phyloP scores from a whole-genome alignment of 371 early-diverging fungal species.

The Mortierella sp. region DNA sequence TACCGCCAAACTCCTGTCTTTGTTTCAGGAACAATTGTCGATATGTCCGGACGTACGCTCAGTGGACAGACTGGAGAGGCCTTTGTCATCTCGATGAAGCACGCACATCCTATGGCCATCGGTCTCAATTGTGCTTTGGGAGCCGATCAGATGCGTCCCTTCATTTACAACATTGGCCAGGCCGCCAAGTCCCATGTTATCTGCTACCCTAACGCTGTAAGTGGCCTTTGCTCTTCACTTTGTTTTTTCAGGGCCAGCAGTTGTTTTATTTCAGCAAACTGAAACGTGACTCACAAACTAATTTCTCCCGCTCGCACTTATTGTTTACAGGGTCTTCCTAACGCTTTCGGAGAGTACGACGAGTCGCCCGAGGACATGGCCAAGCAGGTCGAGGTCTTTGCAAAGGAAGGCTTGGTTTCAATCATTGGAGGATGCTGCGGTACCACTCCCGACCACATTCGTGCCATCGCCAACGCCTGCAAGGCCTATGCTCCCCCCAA shows the following conservation, averaged over 20 bases:
- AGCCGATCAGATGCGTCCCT: slow-evolving; percentile 95
- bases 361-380: slow-evolving; percentile 92
- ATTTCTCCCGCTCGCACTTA: too few relatives aligned
- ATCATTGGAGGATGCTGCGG: slow-evolving; percentile 98
- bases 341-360: slow-evolving; percentile 92
- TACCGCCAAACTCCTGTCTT: slow-evolving; percentile 87
- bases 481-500: slow-evolving; percentile 83
- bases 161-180: slow-evolving; percentile 89
- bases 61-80: slow-evolving; percentile 97
- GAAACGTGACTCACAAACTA: neutral
- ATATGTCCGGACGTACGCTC: slow-evolving; percentile 94
- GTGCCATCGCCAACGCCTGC: slow-evolving; percentile 87
- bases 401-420: slow-evolving; percentile 90
- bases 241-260: neutral
- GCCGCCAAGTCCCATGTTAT: slow-evolving; percentile 86
- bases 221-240: slow-evolving; percentile 4
- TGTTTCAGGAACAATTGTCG: slow-evolving; percentile 97
- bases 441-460: slow-evolving; percentile 94
- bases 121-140: slow-evolving; percentile 97
- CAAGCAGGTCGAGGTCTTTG: slow-evolving; percentile 84
- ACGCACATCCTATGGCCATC: slow-evolving; percentile 88
- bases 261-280: neutral
- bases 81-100: slow-evolving; percentile 86
- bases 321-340: slow-evolving; percentile 76
- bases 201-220: slow-evolving; percentile 95